Base-by-base conservation (phyloP, 2,329 filamentous ascomycete species). In the Hypomyces perniciosus region DNA sequence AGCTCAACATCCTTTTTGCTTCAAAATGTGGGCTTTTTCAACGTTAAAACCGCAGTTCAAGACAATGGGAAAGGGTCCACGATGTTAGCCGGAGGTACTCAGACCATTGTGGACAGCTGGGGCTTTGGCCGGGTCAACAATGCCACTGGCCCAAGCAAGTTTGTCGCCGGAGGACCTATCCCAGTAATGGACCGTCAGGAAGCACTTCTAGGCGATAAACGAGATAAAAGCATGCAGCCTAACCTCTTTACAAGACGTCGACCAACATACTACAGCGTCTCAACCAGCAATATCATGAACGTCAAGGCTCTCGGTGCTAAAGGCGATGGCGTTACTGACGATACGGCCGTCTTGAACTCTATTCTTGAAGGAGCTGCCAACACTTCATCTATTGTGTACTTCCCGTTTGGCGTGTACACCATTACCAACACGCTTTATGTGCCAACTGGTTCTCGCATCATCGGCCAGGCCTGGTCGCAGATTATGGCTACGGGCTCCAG, bases 291-390 rank as follows among this genome's bases (percentile, higher is more conserved):
- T 2, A 5, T 38, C 9, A 38, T 38, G 35, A 38, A 38, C 9
- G 84, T 88, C 31, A 80, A 77, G 66, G 83, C 87, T 56, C 88
- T 78, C 61, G 85, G 85, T 43, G 85, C 85, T 30, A 78, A 72
- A 56, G 84, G 84, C 69, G 78, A 77, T 64, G 76, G 72, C 50
- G 66, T 72, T 0, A 86, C 84, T n/a, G 90, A 95, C 65, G 89
- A 93, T 63, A 93, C 89, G 1, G 81, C 71, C 2, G 87, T 89
- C 43, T 92, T 95, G 76, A 93, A 95, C 72, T 69, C 72, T 49
- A 88, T 88, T 54, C 85, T 95, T 62, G 75, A 46, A 20, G 52
- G 44, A 4, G 52, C 51, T 35, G 52, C 52, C 2, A 54, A 54
- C 48, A 35, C 41, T 29, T 26, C 48, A 4, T 20, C 20, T 20